phyloP scores from a whole-genome alignment of 129 eudicot genomes.

The Flaveria bidentis region DNA sequence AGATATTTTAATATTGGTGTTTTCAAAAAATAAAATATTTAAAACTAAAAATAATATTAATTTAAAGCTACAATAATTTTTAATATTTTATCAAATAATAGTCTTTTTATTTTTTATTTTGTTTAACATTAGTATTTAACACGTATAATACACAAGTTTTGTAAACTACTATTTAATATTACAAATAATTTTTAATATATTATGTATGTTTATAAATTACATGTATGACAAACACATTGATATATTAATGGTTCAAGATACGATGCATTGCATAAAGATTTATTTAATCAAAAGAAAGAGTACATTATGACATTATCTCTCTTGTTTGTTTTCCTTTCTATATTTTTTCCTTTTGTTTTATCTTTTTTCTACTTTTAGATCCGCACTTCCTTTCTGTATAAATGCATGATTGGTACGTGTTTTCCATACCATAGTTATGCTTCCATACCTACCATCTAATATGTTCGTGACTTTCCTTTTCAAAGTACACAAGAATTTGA shows the following conservation, averaged over 20 bases:
- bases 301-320: neutral
- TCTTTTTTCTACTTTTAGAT: too few relatives aligned
- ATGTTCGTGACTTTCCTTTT: neutral
- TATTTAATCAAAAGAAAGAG: neutral
- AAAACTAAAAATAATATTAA: too few relatives aligned
- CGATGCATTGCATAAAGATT: neutral
- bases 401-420: neutral
- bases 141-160: too few relatives aligned
- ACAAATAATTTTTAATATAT: neutral
- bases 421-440: constrained; percentile 1
- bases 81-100: too few relatives aligned
- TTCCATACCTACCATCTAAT: constrained; percentile 15
- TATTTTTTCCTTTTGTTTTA: too few relatives aligned
- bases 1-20: too few relatives aligned
- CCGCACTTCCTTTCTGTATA: neutral
- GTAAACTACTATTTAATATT: neutral
- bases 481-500: neutral
- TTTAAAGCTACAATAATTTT: too few relatives aligned
- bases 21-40: too few relatives aligned
- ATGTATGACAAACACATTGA: neutral
- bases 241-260: neutral
- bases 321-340: neutral
- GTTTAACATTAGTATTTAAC: too few relatives aligned
- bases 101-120: too few relatives aligned
- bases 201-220: too few relatives aligned